These are phyloP conservation scores for Dalechampia spathulata DNA, from an alignment of 441 rosid species.

Conservation along the genomic window DNA sequence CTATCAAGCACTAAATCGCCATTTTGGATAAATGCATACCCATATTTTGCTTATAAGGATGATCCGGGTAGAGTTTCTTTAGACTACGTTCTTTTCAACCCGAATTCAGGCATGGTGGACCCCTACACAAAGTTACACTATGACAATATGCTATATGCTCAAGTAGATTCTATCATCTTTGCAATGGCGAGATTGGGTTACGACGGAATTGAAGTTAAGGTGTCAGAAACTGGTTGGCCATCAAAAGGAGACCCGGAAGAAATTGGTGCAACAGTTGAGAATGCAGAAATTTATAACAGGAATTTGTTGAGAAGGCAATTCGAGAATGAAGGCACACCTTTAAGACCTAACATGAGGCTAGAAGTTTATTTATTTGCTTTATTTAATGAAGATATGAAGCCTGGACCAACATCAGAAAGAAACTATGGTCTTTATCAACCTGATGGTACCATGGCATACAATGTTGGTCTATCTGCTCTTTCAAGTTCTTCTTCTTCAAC, in stretches of 20 bases:
- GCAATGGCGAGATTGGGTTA: slow-evolving; percentile 62
- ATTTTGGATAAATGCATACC: slow-evolving; percentile 75
- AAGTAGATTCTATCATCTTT: slow-evolving; percentile 63
- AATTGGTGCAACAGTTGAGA: slow-evolving; percentile 54
- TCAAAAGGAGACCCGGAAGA: slow-evolving; percentile 64
- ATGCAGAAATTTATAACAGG: slow-evolving; percentile 54
- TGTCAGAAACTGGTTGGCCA: slow-evolving; percentile 93
- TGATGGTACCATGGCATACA: slow-evolving; percentile 69
- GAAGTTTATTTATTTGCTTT: slow-evolving; percentile 66
- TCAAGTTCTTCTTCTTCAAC: slow-evolving; percentile 35
- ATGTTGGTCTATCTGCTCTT: slow-evolving; percentile 66
- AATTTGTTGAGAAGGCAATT: slow-evolving; percentile 44
- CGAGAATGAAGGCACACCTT: slow-evolving; percentile 56
- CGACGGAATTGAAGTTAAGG: slow-evolving; percentile 38
- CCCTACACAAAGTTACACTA: slow-evolving; percentile 54
- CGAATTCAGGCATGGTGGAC: slow-evolving; percentile 58
- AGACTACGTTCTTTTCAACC: slow-evolving; percentile 66
- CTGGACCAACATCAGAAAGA: slow-evolving; percentile 75
- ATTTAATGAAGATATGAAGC: slow-evolving; percentile 73
- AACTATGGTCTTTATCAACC: slow-evolving; percentile 78
- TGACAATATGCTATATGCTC: slow-evolving; percentile 84
- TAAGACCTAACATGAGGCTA: slow-evolving; percentile 42
- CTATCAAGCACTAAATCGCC: slow-evolving; percentile 46
- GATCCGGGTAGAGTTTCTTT: slow-evolving; percentile 40
- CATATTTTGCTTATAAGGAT: slow-evolving; percentile 71